Percentiles rank a stretch among this genome's conserved stretches.
phyloP scores from a whole-genome alignment of 305 asterid genomes.

The Withania somnifera region DNA sequence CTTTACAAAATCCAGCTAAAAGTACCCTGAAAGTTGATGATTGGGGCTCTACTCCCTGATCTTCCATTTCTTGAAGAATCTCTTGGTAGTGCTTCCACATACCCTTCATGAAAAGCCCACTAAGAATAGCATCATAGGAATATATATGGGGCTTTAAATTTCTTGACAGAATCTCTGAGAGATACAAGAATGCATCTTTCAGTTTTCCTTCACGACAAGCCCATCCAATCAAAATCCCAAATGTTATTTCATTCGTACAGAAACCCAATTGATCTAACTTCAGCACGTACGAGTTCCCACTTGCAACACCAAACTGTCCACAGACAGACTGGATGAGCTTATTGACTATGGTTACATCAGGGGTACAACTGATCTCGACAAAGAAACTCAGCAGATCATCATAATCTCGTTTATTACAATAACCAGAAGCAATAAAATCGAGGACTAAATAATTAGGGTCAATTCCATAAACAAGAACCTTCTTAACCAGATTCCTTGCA shows the following conservation, averaged over 20 bases:
- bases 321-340: slow-evolving; percentile 49
- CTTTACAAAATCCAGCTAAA: slow-evolving; percentile 63
- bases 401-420: slow-evolving; percentile 78
- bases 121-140: slow-evolving; percentile 71
- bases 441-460: slow-evolving; percentile 35
- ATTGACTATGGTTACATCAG: slow-evolving; percentile 42
- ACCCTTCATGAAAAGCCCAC: slow-evolving; percentile 56
- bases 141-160: slow-evolving; percentile 43
- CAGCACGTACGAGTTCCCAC: slow-evolving; percentile 39
- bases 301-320: slow-evolving; percentile 37
- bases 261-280: slow-evolving; percentile 51
- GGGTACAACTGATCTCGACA: slow-evolving; percentile 33
- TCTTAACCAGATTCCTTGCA: slow-evolving; percentile 61
- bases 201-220: slow-evolving; percentile 55
- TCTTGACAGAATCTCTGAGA: slow-evolving; percentile 57
- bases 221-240: slow-evolving; percentile 76
- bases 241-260: slow-evolving; percentile 42
- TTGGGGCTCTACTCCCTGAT: slow-evolving; percentile 36
- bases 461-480: slow-evolving; percentile 22
- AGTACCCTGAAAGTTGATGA: slow-evolving; percentile 60
- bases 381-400: slow-evolving; percentile 62
- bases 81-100: slow-evolving; percentile 57
- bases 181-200: slow-evolving; percentile 39
- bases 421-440: slow-evolving; percentile 39
- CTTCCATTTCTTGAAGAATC: slow-evolving; percentile 67